phyloP scores from a whole-genome alignment of 495 filamentous ascomycete genomes.

The Aspergillus carlsbadensis region DNA sequence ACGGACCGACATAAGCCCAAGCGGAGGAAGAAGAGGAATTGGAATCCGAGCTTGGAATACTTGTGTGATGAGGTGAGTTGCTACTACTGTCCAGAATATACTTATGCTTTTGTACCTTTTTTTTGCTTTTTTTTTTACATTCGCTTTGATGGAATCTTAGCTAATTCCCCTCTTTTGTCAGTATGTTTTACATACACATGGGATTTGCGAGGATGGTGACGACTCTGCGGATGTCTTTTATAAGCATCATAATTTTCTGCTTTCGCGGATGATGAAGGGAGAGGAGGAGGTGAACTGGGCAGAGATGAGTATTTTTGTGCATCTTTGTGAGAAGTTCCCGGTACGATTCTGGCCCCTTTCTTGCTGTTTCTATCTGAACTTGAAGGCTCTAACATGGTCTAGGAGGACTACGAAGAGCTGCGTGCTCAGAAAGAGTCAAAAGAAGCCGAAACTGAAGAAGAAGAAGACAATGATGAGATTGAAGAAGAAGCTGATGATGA shows the following conservation, averaged over 20 bases:
- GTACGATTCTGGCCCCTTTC: conserved; percentile 21
- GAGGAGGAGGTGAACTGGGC: conserved; percentile 57
- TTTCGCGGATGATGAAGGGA: conserved; percentile 57
- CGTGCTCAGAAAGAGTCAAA: conserved; percentile 32
- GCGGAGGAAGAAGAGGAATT: conserved; percentile 31
- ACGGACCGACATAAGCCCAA: conserved; percentile 46
- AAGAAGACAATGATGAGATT: conserved; percentile 21
- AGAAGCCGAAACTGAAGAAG: conserved; percentile 22
- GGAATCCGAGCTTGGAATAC: conserved; percentile 40
- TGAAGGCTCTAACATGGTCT: not conserved
- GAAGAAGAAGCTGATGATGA: not conserved
- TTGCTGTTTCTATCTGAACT: not conserved
- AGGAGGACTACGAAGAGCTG: conserved; percentile 45
- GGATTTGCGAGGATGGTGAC: conserved; percentile 44
- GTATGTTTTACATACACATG: conserved; percentile 46
- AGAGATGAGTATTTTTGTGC: conserved; percentile 50
- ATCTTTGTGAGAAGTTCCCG: conserved; percentile 52
- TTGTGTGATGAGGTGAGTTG: conserved; percentile 45
- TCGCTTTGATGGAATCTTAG: not conserved
- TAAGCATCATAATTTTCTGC: conserved; percentile 53
- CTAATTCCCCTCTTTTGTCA: conserved; percentile 11
- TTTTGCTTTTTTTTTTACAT: not conserved
- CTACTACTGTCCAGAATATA: not conserved
- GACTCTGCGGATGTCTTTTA: conserved; percentile 53
- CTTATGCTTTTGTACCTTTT: too few species aligned